Evolutionary conservation across 2,329 filamentous ascomycete genomes (phyloP).

Genomic region (Botrytis deweyae): DNA sequence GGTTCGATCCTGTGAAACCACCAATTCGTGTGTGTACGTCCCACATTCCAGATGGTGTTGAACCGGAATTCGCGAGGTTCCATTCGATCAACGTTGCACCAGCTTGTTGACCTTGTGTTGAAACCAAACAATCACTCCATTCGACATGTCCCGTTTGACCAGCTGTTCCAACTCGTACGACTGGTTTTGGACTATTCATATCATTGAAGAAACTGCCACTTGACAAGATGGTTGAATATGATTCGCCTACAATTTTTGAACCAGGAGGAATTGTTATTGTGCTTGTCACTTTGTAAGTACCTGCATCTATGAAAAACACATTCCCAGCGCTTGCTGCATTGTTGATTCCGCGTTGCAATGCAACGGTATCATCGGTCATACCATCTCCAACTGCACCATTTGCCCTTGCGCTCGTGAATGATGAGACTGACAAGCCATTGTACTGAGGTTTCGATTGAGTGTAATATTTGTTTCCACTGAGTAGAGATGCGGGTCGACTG

Average conservation of each 20-base stretch:
- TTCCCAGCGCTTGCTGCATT: constrained; percentile 48
- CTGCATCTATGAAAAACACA: constrained; percentile 57
- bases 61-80: constrained; percentile 53
- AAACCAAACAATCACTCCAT: constrained; percentile 61
- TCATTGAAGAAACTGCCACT: constrained; percentile 48
- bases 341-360: constrained; percentile 56
- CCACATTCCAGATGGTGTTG: constrained; percentile 56
- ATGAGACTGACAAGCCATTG: constrained; percentile 40
- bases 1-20: constrained; percentile 43
- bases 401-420: constrained; percentile 47
- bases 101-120: constrained; percentile 56
- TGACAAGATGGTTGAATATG: constrained; percentile 44
- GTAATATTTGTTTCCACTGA: constrained; percentile 39
- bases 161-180: constrained; percentile 54
- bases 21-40: constrained; percentile 41
- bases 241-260: constrained; percentile 43
- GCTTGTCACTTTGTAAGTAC: constrained; percentile 52
- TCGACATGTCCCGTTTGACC: constrained; percentile 61
- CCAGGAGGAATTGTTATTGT: constrained; percentile 50
- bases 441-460: constrained; percentile 56
- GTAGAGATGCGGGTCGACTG: constrained; percentile 13
- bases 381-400: constrained; percentile 51
- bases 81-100: constrained; percentile 65
- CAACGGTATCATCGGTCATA: constrained; percentile 57
- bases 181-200: constrained; percentile 45